phyloP scores from a whole-genome alignment of 345 rosid species.

The Combretum micranthum region DNA sequence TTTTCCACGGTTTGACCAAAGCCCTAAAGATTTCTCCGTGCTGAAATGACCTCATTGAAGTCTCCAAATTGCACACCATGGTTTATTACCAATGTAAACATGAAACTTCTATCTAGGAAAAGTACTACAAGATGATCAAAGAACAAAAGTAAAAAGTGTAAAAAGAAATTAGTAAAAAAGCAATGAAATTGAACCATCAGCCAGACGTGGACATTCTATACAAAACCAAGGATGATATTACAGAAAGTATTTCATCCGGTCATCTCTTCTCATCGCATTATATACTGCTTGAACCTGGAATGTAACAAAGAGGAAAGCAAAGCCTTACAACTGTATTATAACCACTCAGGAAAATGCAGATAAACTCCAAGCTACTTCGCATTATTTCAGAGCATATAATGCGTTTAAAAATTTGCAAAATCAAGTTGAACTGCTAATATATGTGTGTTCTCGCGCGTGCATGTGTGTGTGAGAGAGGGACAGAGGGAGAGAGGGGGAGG shows the following conservation, averaged over 20 bases:
- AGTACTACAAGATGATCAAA: constrained; percentile 4
- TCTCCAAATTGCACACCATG: too few relatives aligned
- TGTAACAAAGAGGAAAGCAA: background rate
- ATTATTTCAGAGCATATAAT: too few relatives aligned
- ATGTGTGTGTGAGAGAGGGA: background rate
- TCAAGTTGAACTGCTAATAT: too few relatives aligned
- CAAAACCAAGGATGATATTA: constrained; percentile 13
- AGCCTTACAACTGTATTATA: too few relatives aligned
- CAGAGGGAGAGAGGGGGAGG: constrained; percentile 7
- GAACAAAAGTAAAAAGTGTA: constrained; percentile 10
- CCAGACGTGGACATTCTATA: constrained; percentile 17
- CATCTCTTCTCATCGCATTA: constrained; percentile 17
- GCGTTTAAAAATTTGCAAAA: too few relatives aligned
- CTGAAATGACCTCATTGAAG: too few relatives aligned
- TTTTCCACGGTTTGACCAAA: too few relatives aligned
- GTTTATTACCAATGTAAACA: too few relatives aligned
- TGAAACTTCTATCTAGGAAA: background rate
- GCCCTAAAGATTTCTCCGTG: too few relatives aligned
- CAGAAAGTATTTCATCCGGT: constrained; percentile 14
- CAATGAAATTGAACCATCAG: constrained; percentile 10
- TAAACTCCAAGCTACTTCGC: too few relatives aligned
- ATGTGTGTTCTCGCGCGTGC: too few relatives aligned
- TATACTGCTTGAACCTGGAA: constrained; percentile 10
- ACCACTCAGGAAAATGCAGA: too few relatives aligned
- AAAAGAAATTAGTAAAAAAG: constrained; percentile 6